Conservation (phyloP, 1,139 yeast genomes). For the Pichia norvegensis region DNA sequence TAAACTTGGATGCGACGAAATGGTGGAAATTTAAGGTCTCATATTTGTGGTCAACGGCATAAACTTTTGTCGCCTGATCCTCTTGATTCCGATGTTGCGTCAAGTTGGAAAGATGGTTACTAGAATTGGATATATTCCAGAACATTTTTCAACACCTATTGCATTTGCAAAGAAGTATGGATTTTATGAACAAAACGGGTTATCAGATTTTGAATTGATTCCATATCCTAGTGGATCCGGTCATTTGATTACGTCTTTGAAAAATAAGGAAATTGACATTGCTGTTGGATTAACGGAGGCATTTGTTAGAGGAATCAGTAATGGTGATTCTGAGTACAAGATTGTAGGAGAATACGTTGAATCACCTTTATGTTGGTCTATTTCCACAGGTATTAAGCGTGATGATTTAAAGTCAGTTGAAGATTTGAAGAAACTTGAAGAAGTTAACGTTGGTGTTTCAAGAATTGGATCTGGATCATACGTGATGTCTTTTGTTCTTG, state of each 20-base stretch:
- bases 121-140: slow-evolving; percentile 80
- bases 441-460: slow-evolving; percentile 65
- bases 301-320: slow-evolving; percentile 72
- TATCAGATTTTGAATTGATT: slow-evolving; percentile 48
- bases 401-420: slow-evolving; percentile 41
- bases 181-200: slow-evolving; percentile 39
- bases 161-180: slow-evolving; percentile 61
- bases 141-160: slow-evolving; percentile 84
- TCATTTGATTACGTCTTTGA: slow-evolving; percentile 67
- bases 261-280: slow-evolving; percentile 56
- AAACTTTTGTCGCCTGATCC: too few species aligned
- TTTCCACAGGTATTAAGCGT: slow-evolving; percentile 65
- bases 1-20: too few species aligned
- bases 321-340: slow-evolving; percentile 46
- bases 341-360: slow-evolving; percentile 76
- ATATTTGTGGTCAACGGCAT: too few species aligned
- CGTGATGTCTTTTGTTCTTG: slow-evolving; percentile 83
- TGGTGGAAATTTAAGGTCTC: too few species aligned
- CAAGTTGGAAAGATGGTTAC: slow-evolving; percentile 19
- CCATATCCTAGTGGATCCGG: slow-evolving; percentile 88
- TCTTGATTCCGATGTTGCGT: slow-evolving; percentile 6
- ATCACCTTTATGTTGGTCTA: slow-evolving; percentile 83
- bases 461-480: slow-evolving; percentile 88
- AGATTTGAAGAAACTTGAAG: slow-evolving; percentile 45
- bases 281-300: slow-evolving; percentile 92